Percentiles rank a stretch among this genome's conserved stretches.
Evolutionary conservation across 2,329 filamentous ascomycete genomes (phyloP).

Genomic region (Neoascochyta sp.): DNA sequence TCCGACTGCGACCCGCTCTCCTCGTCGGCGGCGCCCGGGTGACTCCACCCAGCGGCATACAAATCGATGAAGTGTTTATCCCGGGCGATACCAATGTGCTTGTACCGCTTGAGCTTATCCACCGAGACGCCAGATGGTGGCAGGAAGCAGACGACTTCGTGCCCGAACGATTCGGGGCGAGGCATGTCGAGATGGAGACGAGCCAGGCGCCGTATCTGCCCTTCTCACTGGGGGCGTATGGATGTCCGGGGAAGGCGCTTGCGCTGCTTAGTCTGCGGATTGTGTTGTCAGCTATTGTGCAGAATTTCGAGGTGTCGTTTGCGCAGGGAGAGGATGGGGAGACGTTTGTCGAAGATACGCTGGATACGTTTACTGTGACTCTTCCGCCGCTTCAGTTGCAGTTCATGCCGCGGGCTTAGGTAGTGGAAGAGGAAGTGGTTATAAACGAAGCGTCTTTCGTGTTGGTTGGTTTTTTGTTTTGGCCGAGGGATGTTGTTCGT

Average conservation of each 20-base stretch:
- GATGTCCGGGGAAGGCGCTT: conserved; percentile 19
- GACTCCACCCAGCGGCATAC: conserved; percentile 34
- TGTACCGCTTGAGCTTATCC: conserved; percentile 12
- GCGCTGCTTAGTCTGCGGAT: conserved; percentile 16
- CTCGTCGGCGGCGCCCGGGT: conserved; percentile 32
- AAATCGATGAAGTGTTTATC: conserved; percentile 17
- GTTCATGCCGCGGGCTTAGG: conserved; percentile 12
- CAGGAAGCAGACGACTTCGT: conserved; percentile 9
- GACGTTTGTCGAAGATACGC: conserved; percentile 16
- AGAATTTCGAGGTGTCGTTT: conserved; percentile 19
- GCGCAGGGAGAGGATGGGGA: conserved; percentile 20
- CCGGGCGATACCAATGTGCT: conserved; percentile 12
- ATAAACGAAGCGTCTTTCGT: background rate
- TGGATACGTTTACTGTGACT: conserved; percentile 16
- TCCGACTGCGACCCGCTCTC: conserved; percentile 39
- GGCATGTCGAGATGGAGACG: conserved; percentile 12
- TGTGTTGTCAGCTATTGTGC: conserved; percentile 13
- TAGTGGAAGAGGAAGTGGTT: background rate
- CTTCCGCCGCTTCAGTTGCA: conserved; percentile 22
- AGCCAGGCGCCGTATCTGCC: conserved; percentile 13
- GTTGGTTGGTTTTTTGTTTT: too few relatives aligned
- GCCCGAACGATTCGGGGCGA: conserved; percentile 15
- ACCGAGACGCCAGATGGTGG: conserved; percentile 24
- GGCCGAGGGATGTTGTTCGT: too few relatives aligned
- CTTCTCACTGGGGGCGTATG: conserved; percentile 12